Conservation (phyloP, 163 green algal genomes). For the Chloroidium sp. region DNA sequence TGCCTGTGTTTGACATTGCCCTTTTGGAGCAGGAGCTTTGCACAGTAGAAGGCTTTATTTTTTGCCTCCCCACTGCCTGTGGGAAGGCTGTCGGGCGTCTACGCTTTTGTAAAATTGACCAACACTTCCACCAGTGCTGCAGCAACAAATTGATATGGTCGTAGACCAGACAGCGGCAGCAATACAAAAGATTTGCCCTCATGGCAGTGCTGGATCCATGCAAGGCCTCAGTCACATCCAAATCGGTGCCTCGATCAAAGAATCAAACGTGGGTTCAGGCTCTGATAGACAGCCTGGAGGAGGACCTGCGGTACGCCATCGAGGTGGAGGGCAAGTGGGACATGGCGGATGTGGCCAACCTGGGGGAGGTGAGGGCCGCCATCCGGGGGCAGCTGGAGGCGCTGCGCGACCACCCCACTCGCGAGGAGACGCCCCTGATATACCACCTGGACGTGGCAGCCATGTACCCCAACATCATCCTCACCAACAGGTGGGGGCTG, state of each 20-base stretch:
- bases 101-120: too few relatives aligned
- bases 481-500: constrained; percentile 77
- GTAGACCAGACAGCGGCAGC: background rate
- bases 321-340: constrained; percentile 68
- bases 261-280: constrained; percentile 20
- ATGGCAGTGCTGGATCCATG: background rate
- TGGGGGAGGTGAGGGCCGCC: constrained; percentile 47
- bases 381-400: constrained; percentile 53
- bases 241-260: background rate
- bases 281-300: constrained; percentile 80
- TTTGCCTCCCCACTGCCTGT: too few relatives aligned
- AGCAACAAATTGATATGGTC: too few relatives aligned
- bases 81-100: too few relatives aligned
- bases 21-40: too few relatives aligned
- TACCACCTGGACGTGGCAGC: constrained; percentile 98
- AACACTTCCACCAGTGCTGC: too few relatives aligned
- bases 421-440: constrained; percentile 86
- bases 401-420: constrained; percentile 59
- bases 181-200: constrained; percentile 11
- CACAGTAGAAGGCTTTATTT: too few relatives aligned
- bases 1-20: too few relatives aligned
- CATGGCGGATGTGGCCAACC: constrained; percentile 68
- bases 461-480: constrained; percentile 99
- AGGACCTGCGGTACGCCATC: constrained; percentile 84
- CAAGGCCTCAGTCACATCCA: background rate